Evolutionary conservation across 805 yeast genomes (phyloP).

Genomic region (Yarrowia divulgata): DNA sequence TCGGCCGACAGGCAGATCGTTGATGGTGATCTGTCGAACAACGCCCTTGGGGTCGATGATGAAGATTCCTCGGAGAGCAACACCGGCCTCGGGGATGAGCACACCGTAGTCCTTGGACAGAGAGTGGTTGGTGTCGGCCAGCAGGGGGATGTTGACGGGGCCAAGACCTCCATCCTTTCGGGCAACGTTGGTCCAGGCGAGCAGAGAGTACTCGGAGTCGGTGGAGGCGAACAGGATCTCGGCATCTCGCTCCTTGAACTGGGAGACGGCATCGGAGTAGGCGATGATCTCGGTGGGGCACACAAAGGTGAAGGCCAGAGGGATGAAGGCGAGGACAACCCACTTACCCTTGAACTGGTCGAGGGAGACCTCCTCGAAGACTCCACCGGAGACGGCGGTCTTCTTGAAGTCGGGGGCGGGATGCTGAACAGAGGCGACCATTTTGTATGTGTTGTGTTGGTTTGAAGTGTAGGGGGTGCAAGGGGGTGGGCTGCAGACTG

Average conservation of each 20-base stretch:
- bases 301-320: conserved; percentile 98
- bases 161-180: conserved; percentile 99
- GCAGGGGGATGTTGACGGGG: conserved; percentile 88
- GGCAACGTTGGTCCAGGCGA: conserved; percentile 97
- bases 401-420: conserved; percentile 97
- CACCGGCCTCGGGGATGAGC: conserved; percentile 92
- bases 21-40: conserved; percentile 96
- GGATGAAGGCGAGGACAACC: conserved; percentile 96
- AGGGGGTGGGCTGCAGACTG: conserved; percentile 6
- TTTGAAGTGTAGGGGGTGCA: not conserved
- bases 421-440: conserved; percentile 91
- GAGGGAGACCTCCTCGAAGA: conserved; percentile 91
- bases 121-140: conserved; percentile 97
- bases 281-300: conserved; percentile 99
- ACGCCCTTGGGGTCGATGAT: conserved; percentile 94
- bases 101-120: conserved; percentile 97
- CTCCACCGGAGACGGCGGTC: conserved; percentile 97
- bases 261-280: conserved; percentile 92
- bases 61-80: conserved; percentile 98
- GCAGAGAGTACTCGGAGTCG: conserved; percentile 95
- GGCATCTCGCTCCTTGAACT: conserved; percentile 85
- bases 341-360: conserved; percentile 98
- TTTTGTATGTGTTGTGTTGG: conserved; percentile 51
- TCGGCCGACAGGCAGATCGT: conserved; percentile 99
- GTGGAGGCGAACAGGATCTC: conserved; percentile 96